Base-by-base conservation (phyloP, 1,139 yeast species). In the Scheffersomyces insectosa region DNA sequence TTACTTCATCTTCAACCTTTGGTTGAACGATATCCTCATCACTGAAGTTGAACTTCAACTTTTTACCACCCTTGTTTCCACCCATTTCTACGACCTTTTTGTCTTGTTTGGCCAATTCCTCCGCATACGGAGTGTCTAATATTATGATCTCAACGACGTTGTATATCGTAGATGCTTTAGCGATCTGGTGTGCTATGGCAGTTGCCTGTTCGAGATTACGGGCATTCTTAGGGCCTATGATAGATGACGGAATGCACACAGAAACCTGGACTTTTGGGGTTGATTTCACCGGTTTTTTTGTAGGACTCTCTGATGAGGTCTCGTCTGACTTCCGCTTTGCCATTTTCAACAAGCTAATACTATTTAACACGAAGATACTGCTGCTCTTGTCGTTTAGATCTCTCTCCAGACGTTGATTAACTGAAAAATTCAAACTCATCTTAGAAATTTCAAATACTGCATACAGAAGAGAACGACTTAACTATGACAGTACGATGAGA, bases 141-240 rank as follows among this genome's bases (percentile, higher is more conserved):
- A 90, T 70, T 5, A 90, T 80, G 35, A 90, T 75, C 58, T 90
- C 97, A 2, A 80, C 79, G 2, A 87, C 88, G 43, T 80, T 76
- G 60, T 77, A 89, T 12, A 80, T 70, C 28, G 87, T 79, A 5
- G 90, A 86, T 2, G 85, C 82, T 54, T 85, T 80, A 13, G 96
- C 95, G 27, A 90, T 74, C 63, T 89, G 95, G 55, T 89, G 86
- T 1, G 87, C 82, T 2, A 83, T 73, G 45, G 78, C 71, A 0
- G 96, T 88, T 10, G 80, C 82, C 61, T 89, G 96, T 49, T 84
- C 84, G 42, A 87, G 66, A 52, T 83, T 84, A 42, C 66, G 66
- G 40, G 93, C 86, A 60, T 80, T 79, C 14, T 78, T 57, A 5
- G 51, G 48, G 2, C 77, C 66, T 14, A 85, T 75, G 4, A 80